Percentiles rank a stretch among this genome's conserved stretches.
Evolutionary conservation across 2,329 filamentous ascomycete genomes (phyloP).

Genomic region (Pestalotiopsis fici): DNA sequence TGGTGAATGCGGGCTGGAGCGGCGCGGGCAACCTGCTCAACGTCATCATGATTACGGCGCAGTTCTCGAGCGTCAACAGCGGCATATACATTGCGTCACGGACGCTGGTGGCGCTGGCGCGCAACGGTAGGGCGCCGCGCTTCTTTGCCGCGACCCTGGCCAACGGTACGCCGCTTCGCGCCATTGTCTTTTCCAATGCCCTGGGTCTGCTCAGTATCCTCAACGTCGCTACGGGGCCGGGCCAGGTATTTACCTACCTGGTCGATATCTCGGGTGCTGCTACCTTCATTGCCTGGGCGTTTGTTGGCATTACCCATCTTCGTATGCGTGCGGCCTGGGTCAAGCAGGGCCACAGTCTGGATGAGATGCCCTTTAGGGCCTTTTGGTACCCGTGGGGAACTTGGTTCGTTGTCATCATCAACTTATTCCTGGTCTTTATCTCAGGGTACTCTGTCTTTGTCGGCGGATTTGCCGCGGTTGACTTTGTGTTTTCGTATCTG

Average conservation of each 20-base stretch:
- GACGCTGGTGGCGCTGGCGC: constrained; percentile 26
- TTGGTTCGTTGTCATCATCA: constrained; percentile 26
- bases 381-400: constrained; percentile 23
- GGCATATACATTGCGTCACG: constrained; percentile 40
- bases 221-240: constrained; percentile 29
- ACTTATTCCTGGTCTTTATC: constrained; percentile 28
- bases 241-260: constrained; percentile 28
- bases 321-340: constrained; percentile 26
- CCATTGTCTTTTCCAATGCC: constrained; percentile 29
- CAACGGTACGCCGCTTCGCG: constrained; percentile 26
- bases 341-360: constrained; percentile 21
- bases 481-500: constrained; percentile 28
- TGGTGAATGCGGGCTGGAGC: constrained; percentile 27
- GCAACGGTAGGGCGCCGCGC: constrained; percentile 23
- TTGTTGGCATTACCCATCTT: constrained; percentile 30
- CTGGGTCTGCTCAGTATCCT: constrained; percentile 31
- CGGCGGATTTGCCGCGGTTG: constrained; percentile 23
- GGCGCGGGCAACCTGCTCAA: constrained; percentile 31
- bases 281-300: constrained; percentile 30
- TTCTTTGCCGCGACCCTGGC: constrained; percentile 27
- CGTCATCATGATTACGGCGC: constrained; percentile 33
- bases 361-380: constrained; percentile 24
- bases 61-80: constrained; percentile 33
- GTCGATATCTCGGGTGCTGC: constrained; percentile 28
- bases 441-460: constrained; percentile 29